These are phyloP conservation scores for Peronospora destructor DNA, from an alignment of 352 stramenopile species.

Conservation along the genomic window DNA sequence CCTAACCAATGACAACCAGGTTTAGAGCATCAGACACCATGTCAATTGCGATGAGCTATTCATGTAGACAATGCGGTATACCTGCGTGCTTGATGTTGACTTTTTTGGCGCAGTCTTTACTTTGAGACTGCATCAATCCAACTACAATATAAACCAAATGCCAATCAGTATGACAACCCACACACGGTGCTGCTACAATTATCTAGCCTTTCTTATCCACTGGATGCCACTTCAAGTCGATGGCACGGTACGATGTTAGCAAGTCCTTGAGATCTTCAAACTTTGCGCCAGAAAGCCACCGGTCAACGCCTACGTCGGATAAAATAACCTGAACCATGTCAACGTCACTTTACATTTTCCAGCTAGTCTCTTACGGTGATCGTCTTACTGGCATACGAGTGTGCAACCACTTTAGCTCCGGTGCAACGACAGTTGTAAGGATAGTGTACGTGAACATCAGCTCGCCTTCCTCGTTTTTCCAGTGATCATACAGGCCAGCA, in stretches of 20 bases:
- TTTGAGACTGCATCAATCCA: slow-evolving; percentile 68
- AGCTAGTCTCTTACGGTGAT: not conserved
- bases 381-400: slow-evolving; percentile 71
- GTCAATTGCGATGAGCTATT: not conserved
- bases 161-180: not conserved
- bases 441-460: slow-evolving; percentile 82
- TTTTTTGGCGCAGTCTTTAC: slow-evolving; percentile 63
- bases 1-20: slow-evolving; percentile 20
- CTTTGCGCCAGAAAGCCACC: slow-evolving; percentile 60
- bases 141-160: slow-evolving; percentile 32
- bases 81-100: slow-evolving; percentile 71
- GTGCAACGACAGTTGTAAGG: slow-evolving; percentile 66
- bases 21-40: not conserved
- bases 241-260: slow-evolving; percentile 38
- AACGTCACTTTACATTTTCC: not conserved
- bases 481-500: slow-evolving; percentile 83
- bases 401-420: slow-evolving; percentile 78
- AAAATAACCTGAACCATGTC: slow-evolving; percentile 51
- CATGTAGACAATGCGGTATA: slow-evolving; percentile 9
- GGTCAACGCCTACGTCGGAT: slow-evolving; percentile 43
- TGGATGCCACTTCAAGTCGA: slow-evolving; percentile 65
- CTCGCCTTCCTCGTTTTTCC: slow-evolving; percentile 56
- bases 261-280: slow-evolving; percentile 53
- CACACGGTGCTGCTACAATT: not conserved
- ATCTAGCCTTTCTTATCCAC: slow-evolving; percentile 63